Conservation (phyloP, 345 rosid genomes). For the Alliaria petiolata region DNA sequence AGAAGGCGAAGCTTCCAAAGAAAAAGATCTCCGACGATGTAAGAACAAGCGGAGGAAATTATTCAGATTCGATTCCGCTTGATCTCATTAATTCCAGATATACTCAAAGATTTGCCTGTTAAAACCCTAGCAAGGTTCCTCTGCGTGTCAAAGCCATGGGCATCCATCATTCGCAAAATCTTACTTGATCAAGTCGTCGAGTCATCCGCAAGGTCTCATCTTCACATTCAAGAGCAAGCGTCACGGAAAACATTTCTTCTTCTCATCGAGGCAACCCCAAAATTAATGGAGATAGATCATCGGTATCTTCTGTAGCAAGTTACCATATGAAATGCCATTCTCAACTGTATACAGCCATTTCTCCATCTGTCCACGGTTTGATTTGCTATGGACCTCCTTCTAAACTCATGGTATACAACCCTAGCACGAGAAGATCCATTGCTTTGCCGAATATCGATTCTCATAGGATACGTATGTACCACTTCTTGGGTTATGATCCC, state of each 20-base stretch:
- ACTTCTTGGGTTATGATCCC: conserved; percentile 24
- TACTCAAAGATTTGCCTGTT: background rate
- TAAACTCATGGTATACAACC: background rate
- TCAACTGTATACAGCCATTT: background rate
- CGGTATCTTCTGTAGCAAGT: background rate
- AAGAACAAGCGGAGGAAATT: background rate
- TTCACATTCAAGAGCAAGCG: background rate
- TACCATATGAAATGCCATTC: conserved; percentile 8
- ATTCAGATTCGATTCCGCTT: background rate
- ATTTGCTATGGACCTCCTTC: conserved; percentile 12
- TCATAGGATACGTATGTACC: background rate
- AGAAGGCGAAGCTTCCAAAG: background rate
- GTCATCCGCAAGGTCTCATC: background rate
- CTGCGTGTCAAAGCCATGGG: background rate
- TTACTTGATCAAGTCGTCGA: background rate
- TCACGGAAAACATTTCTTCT: background rate
- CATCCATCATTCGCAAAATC: background rate
- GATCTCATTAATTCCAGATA: background rate
- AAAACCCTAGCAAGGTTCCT: conserved; percentile 1
- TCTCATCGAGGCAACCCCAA: background rate
- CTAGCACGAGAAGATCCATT: conserved; percentile 5
- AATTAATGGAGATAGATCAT: background rate
- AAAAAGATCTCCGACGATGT: background rate
- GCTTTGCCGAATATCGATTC: background rate
- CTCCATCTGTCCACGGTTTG: conserved; percentile 18